These are phyloP conservation scores for Aspergillus calidoustus DNA, from an alignment of 2,329 filamentous ascomycete genomes.

Conservation along the genomic window DNA sequence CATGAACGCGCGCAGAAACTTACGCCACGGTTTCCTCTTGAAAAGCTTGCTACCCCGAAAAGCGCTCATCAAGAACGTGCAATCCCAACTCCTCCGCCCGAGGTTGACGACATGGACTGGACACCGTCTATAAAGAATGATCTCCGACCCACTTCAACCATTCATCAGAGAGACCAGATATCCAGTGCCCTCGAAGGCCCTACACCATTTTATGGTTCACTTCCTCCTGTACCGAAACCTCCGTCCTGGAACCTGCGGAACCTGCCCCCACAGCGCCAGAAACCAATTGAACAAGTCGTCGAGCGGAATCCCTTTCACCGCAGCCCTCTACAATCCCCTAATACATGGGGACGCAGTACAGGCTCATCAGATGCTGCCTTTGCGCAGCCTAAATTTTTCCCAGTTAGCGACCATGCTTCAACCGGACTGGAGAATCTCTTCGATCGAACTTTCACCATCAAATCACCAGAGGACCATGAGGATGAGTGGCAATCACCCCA, in stretches of 20 bases:
- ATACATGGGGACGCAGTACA: constrained; percentile 24
- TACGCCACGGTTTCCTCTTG: constrained; percentile 44
- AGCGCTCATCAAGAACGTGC: constrained; percentile 28
- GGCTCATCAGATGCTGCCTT: constrained; percentile 39
- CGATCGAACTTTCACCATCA: constrained; percentile 49
- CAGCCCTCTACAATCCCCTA: constrained; percentile 32
- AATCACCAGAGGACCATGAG: constrained; percentile 34
- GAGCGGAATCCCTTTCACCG: constrained; percentile 45
- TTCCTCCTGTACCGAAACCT: constrained; percentile 46
- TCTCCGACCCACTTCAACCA: constrained; percentile 37
- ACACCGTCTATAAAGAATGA: constrained; percentile 49
- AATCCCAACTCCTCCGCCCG: constrained; percentile 45
- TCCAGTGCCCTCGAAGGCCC: constrained; percentile 36
- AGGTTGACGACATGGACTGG: constrained; percentile 56
- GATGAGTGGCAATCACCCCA: constrained; percentile 26
- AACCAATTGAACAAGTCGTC: constrained; percentile 41
- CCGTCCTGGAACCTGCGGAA: constrained; percentile 47
- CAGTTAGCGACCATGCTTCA: constrained; percentile 45
- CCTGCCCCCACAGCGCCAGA: constrained; percentile 31
- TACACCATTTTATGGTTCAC: constrained; percentile 49
- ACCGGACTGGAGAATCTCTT: constrained; percentile 54
- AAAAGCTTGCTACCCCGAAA: constrained; percentile 41
- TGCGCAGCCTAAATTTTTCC: constrained; percentile 53
- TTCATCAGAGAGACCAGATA: constrained; percentile 35
- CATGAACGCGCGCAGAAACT: constrained; percentile 21